Base-by-base conservation (phyloP, 129 eudicot genomes). In the Flaveria ramosissima region DNA sequence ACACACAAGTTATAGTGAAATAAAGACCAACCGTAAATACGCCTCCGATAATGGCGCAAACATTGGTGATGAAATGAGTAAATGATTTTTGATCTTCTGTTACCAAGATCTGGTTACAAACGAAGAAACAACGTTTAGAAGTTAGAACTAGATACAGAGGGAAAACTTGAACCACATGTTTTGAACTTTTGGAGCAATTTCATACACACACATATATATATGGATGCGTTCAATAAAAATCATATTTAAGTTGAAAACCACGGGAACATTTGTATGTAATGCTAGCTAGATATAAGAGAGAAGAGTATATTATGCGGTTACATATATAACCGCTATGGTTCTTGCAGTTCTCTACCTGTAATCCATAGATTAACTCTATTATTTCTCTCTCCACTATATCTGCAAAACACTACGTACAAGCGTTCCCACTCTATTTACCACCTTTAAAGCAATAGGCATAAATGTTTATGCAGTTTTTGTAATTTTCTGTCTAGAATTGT, bases 1-100 rank as follows among this genome's bases (percentile, higher is more conserved):
- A 0, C 61, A 57, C 47, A 64, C 24, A 6, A 16, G 13, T 30
- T 20, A 64, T 16, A 32, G 36, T 6, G 19, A 71, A 70, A 70
- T 19, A 73, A 71, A 59, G 20, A 80, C 92, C 11, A 36, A 92
- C 98, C 93, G 96, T 90, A 84, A 90, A 92, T 79, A 92, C 82
- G 70, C 98, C 96, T 11, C 98, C 96, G 42, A 86, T 88, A 60
- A 92, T 90, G 46, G 98, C 96, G 74, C 98, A 90, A 14, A 92
- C 76, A 72, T 88, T 88, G 20, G 90, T 92, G 63, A 92, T 69
- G 67, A 92, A 90, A 83, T 90, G 98, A 1, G 94, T 53, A 73
- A 90, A 88, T 8, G 90, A 83, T 70, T 88, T 92, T 15, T 78
- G 19, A 19, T 75, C 72, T 73, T 89, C 96, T 24, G 87, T 86